Evolutionary conservation across 371 early-diverging fungal species (phyloP).

Genomic region (Mortierella sp.): DNA sequence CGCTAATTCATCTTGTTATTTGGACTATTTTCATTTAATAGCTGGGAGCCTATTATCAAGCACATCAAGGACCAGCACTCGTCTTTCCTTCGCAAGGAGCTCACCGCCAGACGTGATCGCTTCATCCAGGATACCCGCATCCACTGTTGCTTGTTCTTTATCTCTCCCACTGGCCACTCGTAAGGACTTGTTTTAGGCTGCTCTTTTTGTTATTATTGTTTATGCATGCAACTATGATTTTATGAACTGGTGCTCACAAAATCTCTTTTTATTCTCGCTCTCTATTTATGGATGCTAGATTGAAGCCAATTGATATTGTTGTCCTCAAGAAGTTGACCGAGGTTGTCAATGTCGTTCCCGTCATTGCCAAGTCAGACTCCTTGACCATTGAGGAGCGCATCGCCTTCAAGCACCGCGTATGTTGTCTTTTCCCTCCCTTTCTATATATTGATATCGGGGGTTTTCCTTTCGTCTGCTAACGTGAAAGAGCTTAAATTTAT

Average conservation of each 20-base stretch:
- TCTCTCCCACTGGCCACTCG: slow-evolving; percentile 82
- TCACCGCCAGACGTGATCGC: slow-evolving; percentile 87
- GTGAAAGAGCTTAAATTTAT: not conserved
- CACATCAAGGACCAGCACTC: slow-evolving; percentile 95
- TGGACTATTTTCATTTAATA: slow-evolving; percentile 24
- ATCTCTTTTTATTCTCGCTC: not conserved
- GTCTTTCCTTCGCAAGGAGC: slow-evolving; percentile 88
- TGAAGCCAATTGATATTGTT: slow-evolving; percentile 85
- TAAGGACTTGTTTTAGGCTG: slow-evolving; percentile 46
- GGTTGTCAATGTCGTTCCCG: slow-evolving; percentile 84
- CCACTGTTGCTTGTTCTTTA: slow-evolving; percentile 86
- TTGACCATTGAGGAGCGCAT: slow-evolving; percentile 83
- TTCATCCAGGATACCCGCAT: slow-evolving; percentile 88
- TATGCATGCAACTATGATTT: slow-evolving; percentile 16
- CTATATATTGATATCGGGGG: not conserved
- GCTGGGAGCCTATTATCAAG: slow-evolving; percentile 91
- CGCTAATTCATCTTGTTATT: slow-evolving; percentile 5
- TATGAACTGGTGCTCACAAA: slow-evolving; percentile 24
- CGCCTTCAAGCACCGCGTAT: slow-evolving; percentile 78
- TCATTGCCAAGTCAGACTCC: slow-evolving; percentile 91
- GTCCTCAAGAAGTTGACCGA: slow-evolving; percentile 80
- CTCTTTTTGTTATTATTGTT: slow-evolving; percentile 3
- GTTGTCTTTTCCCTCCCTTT: slow-evolving; percentile 9
- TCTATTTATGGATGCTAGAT: slow-evolving; percentile 54
- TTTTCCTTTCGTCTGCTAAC: slow-evolving; percentile 3